These are phyloP conservation scores for Mucor lusitanicus DNA, from an alignment of 371 early-diverging fungal genomes.

Conservation along the genomic window DNA sequence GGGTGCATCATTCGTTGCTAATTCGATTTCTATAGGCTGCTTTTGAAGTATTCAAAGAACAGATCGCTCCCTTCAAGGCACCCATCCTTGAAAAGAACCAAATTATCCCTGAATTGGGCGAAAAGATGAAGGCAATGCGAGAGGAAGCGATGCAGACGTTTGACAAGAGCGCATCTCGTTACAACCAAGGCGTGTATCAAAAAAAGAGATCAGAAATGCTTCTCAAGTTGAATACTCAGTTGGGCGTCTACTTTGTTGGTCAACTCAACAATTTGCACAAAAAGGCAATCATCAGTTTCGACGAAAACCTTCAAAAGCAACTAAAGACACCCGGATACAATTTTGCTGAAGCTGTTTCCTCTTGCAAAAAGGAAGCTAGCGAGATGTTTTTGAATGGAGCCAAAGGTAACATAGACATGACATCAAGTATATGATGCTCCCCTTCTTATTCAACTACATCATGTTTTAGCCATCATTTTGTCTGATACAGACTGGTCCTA, in stretches of 20 bases:
- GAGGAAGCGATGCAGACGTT: slow-evolving; percentile 68
- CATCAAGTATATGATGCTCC: not conserved
- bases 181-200: slow-evolving; percentile 86
- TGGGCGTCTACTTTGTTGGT: slow-evolving; percentile 79
- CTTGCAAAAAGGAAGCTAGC: slow-evolving; percentile 48
- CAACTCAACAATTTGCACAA: slow-evolving; percentile 88
- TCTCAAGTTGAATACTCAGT: slow-evolving; percentile 72
- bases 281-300: slow-evolving; percentile 66
- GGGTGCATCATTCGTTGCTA: not conserved
- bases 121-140: slow-evolving; percentile 62
- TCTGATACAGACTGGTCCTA: slow-evolving; percentile 81
- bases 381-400: slow-evolving; percentile 22
- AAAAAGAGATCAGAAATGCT: slow-evolving; percentile 84
- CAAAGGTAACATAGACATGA: slow-evolving; percentile 16
- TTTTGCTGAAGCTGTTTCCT: slow-evolving; percentile 55
- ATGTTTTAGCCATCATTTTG: slow-evolving; percentile 48
- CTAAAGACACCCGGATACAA: slow-evolving; percentile 52
- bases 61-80: slow-evolving; percentile 61
- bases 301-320: slow-evolving; percentile 38
- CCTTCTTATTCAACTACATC: not conserved
- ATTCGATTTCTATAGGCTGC: slow-evolving; percentile 45
- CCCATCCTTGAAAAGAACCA: slow-evolving; percentile 75
- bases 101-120: slow-evolving; percentile 78
- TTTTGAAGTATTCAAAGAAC: slow-evolving; percentile 67
- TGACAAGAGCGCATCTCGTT: slow-evolving; percentile 90